These are phyloP conservation scores for Drechslerella dactyloides DNA, from an alignment of 2,329 filamentous ascomycete genomes.

Conservation along the genomic window DNA sequence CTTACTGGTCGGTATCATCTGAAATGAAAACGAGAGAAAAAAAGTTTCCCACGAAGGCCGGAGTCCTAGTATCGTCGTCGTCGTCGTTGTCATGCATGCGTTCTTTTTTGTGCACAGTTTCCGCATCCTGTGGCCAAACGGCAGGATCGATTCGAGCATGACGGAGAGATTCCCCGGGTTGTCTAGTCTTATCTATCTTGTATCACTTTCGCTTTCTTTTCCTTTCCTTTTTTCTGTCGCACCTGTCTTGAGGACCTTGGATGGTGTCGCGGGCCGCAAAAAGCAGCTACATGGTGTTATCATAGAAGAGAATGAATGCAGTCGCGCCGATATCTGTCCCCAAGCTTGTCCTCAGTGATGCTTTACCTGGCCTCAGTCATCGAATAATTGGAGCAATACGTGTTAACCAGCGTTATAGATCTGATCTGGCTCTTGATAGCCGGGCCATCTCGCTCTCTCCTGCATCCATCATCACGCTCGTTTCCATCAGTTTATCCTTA, in stretches of 20 bases:
- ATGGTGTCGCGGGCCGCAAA: constrained; percentile 2
- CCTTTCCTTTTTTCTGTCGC: constrained; percentile 6
- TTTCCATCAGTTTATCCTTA: too few species aligned
- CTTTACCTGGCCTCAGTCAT: too few species aligned
- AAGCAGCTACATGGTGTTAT: constrained; percentile 11
- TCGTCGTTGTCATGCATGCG: constrained; percentile 9
- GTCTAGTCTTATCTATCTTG: constrained; percentile 5
- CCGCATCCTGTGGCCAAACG: neutral
- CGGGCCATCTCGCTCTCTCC: neutral
- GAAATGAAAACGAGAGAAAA: constrained; percentile 24
- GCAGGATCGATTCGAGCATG: neutral
- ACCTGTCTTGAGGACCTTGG: neutral
- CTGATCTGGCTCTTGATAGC: too few species aligned
- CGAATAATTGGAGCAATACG: too few species aligned
- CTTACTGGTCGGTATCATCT: constrained; percentile 11
- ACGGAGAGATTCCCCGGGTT: constrained; percentile 15
- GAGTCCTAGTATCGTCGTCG: constrained; percentile 24
- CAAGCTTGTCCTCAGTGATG: neutral
- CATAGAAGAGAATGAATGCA: constrained; percentile 10
- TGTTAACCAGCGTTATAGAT: too few species aligned
- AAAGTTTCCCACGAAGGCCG: constrained; percentile 19
- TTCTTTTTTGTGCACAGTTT: neutral
- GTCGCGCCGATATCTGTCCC: neutral
- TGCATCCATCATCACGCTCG: too few species aligned
- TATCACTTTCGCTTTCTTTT: neutral